Conservation (phyloP, 169 alveolate species). For the Plasmodium gallinaceum region DNA sequence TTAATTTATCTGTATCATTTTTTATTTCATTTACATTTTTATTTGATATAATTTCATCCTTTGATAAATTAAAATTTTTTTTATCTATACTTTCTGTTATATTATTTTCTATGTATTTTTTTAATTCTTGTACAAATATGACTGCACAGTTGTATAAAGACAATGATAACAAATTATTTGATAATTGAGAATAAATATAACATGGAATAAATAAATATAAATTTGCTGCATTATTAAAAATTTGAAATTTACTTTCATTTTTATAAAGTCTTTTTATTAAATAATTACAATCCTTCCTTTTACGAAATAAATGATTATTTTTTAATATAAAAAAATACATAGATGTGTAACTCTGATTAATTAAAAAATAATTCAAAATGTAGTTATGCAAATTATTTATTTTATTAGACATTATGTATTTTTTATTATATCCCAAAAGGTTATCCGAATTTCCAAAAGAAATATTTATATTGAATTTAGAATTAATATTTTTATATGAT, state of each 20-base stretch:
- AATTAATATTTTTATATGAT: constrained; percentile 16
- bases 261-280: constrained; percentile 30
- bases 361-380: constrained; percentile 31
- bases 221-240: constrained; percentile 4
- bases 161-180: constrained; percentile 31
- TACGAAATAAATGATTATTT: constrained; percentile 20
- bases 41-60: not conserved
- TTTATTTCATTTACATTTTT: not conserved
- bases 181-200: constrained; percentile 41
- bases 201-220: not conserved
- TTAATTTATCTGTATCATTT: too few species aligned
- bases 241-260: not conserved
- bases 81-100: too few species aligned
- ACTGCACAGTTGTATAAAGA: constrained; percentile 40
- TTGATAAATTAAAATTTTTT: too few species aligned
- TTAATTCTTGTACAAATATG: constrained; percentile 11
- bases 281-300: constrained; percentile 36
- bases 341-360: constrained; percentile 35
- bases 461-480: not conserved
- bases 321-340: constrained; percentile 43
- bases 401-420: constrained; percentile 20
- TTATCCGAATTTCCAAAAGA: constrained; percentile 7
- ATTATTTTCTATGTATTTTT: not conserved
- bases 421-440: constrained; percentile 24
- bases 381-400: constrained; percentile 38